Percentiles rank a stretch among this genome's conserved stretches.
phyloP scores from a whole-genome alignment of 345 rosid genomes.

The Theobroma cacao region DNA sequence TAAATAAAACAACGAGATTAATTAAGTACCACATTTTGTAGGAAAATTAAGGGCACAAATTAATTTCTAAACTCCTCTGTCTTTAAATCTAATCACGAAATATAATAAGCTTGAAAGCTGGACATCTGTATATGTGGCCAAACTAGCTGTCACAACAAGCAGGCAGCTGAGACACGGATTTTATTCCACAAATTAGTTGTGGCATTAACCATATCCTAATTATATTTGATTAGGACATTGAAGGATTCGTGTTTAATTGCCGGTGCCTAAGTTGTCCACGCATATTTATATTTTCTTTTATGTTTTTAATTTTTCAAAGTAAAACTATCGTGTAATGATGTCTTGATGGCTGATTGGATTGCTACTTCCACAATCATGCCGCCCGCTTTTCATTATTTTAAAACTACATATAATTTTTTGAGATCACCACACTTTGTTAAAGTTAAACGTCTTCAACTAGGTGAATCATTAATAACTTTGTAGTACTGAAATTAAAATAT shows the following conservation, averaged over 20 bases:
- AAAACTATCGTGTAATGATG: not conserved
- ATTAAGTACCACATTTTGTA: no score
- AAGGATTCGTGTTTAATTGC: slow-evolving; percentile 2
- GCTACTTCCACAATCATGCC: not conserved
- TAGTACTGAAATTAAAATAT: not conserved
- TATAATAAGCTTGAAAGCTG: not conserved
- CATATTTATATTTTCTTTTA: not conserved
- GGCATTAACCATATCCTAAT: not conserved
- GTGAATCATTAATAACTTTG: not conserved
- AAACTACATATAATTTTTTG: not conserved
- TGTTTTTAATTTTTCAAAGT: not conserved
- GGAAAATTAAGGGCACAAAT: no score
- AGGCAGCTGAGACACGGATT: not conserved
- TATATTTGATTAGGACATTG: slow-evolving; percentile 3
- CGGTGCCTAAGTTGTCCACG: slow-evolving; percentile 6
- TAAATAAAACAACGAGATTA: not conserved
- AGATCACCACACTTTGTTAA: not conserved
- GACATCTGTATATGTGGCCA: not conserved
- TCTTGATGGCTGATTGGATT: not conserved
- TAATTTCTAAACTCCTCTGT: not conserved
- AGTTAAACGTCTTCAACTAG: not conserved
- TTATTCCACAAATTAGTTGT: slow-evolving; percentile 11
- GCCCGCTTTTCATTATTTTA: not conserved
- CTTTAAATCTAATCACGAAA: not conserved
- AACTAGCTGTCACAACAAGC: not conserved